phyloP scores from a whole-genome alignment of 2,329 filamentous ascomycete species.

The Amphichorda felina region DNA sequence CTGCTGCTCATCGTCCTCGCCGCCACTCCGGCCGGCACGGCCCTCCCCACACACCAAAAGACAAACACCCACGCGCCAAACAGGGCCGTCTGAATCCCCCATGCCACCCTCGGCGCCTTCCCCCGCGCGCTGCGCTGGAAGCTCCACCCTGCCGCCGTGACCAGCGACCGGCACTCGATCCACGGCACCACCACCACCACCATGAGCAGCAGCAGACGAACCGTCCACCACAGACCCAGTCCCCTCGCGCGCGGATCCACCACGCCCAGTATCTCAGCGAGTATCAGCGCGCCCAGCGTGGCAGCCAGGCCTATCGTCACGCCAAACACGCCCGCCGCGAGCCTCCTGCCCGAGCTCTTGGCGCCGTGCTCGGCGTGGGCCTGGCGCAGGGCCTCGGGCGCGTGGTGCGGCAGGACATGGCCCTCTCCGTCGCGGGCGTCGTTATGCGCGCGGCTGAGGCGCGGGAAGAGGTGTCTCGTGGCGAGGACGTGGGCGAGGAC shows the following conservation, averaged over 20 bases:
- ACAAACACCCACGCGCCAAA: constrained; percentile 58
- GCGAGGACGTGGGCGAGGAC: constrained; percentile 48
- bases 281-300: constrained; percentile 67
- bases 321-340: constrained; percentile 58
- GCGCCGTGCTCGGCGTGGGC: constrained; percentile 46
- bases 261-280: constrained; percentile 73
- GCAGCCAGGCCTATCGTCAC: constrained; percentile 66
- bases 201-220: constrained; percentile 59
- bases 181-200: constrained; percentile 68
- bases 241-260: constrained; percentile 56
- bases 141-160: constrained; percentile 46
- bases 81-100: constrained; percentile 48
- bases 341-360: constrained; percentile 35
- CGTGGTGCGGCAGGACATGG: constrained; percentile 49
- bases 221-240: constrained; percentile 55
- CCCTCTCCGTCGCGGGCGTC: constrained; percentile 41
- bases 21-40: constrained; percentile 32
- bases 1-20: too few species aligned
- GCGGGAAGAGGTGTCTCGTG: constrained; percentile 58
- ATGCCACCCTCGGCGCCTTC: constrained; percentile 45
- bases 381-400: constrained; percentile 45
- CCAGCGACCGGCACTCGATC: constrained; percentile 60
- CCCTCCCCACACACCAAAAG: constrained; percentile 67
- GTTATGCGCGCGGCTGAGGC: constrained; percentile 47
- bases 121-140: constrained; percentile 47